phyloP scores from a whole-genome alignment of 164 flowering plant species.

The Protea cynaroides region DNA sequence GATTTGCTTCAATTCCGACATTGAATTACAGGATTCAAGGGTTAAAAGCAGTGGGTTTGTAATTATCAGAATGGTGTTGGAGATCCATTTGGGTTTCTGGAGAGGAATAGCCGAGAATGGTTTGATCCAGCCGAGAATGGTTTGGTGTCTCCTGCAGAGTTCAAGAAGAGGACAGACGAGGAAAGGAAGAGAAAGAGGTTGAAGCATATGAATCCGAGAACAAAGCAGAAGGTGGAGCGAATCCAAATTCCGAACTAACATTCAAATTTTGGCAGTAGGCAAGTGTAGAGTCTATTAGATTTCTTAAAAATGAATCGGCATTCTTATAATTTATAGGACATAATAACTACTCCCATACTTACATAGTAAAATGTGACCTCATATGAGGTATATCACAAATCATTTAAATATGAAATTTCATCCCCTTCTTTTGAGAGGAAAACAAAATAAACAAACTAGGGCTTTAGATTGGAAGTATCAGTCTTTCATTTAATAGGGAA shows the following conservation, averaged over 20 bases:
- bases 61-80: slow-evolving; percentile 30
- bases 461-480: too few relatives aligned
- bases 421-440: too few relatives aligned
- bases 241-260: background rate
- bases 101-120: slow-evolving; percentile 1
- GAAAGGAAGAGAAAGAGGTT: background rate
- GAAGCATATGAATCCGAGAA: background rate
- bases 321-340: too few relatives aligned
- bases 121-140: background rate
- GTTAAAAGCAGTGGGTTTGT: slow-evolving; percentile 43
- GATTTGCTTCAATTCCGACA: slow-evolving; percentile 55
- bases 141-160: background rate
- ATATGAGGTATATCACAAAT: too few relatives aligned
- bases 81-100: slow-evolving; percentile 39
- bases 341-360: too few relatives aligned
- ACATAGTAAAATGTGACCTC: too few relatives aligned
- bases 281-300: too few relatives aligned
- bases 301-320: too few relatives aligned
- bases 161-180: background rate
- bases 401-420: too few relatives aligned
- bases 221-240: background rate
- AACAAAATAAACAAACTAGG: too few relatives aligned
- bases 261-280: too few relatives aligned
- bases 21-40: slow-evolving; percentile 52
- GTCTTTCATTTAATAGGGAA: too few relatives aligned